Evolutionary conservation across 2,329 filamentous ascomycete genomes (phyloP).

Genomic region (Sphaerostilbella broomeana): DNA sequence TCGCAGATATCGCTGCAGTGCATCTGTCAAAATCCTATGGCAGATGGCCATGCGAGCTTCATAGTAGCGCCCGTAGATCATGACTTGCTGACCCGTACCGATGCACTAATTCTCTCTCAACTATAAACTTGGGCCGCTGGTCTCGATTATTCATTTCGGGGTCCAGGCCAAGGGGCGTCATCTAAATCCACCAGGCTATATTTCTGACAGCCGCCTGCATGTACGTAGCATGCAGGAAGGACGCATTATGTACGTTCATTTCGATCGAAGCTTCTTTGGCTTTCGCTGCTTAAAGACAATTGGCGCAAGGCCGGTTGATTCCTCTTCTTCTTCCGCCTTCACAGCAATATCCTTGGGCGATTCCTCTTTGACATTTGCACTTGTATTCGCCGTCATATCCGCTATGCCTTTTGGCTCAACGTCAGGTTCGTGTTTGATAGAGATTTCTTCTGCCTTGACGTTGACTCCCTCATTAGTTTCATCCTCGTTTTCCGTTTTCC

Average conservation of each 20-base stretch:
- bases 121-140: too few species aligned
- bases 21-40: too few species aligned
- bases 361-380: constrained; percentile 5
- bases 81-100: background rate
- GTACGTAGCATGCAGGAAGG: too few species aligned
- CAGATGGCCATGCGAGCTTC: too few species aligned
- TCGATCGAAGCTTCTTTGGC: constrained; percentile 56
- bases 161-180: too few species aligned
- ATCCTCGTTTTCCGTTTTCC: constrained; percentile 25
- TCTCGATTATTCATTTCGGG: too few species aligned
- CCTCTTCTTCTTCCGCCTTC: constrained; percentile 36
- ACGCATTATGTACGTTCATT: constrained; percentile 29
- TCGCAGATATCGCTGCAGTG: too few species aligned
- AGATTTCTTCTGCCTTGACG: constrained; percentile 26
- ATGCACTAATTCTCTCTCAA: background rate
- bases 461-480: constrained; percentile 18
- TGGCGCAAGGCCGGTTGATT: constrained; percentile 28
- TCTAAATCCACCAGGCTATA: too few species aligned
- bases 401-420: constrained; percentile 15
- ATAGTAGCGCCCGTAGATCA: background rate
- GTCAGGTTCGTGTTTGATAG: constrained; percentile 34
- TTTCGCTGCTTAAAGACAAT: constrained; percentile 79
- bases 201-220: too few species aligned
- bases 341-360: too few species aligned
- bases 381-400: constrained; percentile 1